These are phyloP conservation scores for Lumnitzera racemosa DNA, from an alignment of 345 rosid species.

Conservation along the genomic window DNA sequence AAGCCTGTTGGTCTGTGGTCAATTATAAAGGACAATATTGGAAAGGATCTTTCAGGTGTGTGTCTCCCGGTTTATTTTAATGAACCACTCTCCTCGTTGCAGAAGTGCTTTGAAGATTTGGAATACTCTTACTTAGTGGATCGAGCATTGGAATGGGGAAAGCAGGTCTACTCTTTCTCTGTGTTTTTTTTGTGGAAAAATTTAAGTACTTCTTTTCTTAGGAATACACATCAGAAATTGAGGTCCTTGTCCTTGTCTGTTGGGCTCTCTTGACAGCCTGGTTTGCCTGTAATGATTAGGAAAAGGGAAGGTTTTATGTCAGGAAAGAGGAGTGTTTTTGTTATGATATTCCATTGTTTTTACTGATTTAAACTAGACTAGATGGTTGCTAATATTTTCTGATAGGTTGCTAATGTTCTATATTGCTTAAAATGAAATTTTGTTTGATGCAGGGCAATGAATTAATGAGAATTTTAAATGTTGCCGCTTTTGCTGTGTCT, in stretches of 20 bases:
- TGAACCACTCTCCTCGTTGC: constrained; percentile 94
- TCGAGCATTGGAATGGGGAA: constrained; percentile 89
- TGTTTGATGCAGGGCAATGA: constrained; percentile 68
- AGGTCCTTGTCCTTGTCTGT: too few relatives aligned
- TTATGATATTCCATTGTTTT: too few relatives aligned
- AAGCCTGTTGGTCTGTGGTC: constrained; percentile 97
- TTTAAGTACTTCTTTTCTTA: neutral
- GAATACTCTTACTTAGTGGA: constrained; percentile 92
- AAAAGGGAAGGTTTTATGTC: too few relatives aligned
- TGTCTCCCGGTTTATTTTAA: constrained; percentile 98
- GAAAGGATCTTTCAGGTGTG: constrained; percentile 98
- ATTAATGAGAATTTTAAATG: constrained; percentile 86
- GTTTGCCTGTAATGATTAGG: too few relatives aligned
- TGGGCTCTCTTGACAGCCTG: too few relatives aligned
- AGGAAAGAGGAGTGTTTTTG: too few relatives aligned
- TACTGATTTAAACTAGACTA: too few relatives aligned
- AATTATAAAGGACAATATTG: constrained; percentile 93
- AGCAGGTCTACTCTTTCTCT: constrained; percentile 66
- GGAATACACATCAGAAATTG: too few relatives aligned
- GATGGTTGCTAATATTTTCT: too few relatives aligned
- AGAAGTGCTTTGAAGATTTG: constrained; percentile 98
- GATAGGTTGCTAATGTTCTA: neutral
- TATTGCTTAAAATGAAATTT: constrained; percentile 1
- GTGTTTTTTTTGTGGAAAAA: constrained; percentile 19
- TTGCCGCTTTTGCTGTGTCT: constrained; percentile 99